Evolutionary conservation across 1,284 basidiomycete species (phyloP).

Genomic region (Puccinia sorghi): DNA sequence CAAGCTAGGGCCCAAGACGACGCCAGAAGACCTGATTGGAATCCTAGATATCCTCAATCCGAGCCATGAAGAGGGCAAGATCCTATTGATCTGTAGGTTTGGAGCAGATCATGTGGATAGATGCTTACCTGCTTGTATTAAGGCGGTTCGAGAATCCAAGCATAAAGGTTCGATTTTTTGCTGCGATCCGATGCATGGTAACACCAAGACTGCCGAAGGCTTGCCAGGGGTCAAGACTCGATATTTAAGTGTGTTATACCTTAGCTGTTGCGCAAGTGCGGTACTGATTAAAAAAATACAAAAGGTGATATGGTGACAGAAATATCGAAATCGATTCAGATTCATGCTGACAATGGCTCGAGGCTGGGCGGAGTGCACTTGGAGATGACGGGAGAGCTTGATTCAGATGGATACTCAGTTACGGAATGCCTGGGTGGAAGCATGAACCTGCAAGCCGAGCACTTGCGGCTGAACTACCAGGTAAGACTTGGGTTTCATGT

Average conservation of each 20-base stretch:
- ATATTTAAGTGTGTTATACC: conserved; percentile 65
- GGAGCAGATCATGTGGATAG: conserved; percentile 65
- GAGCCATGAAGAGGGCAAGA: conserved; percentile 73
- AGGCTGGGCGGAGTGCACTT: conserved; percentile 91
- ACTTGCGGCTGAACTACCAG: conserved; percentile 63
- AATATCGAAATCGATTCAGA: conserved; percentile 75
- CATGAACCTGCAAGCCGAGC: conserved; percentile 64
- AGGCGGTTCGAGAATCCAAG: conserved; percentile 73
- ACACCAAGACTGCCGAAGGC: conserved; percentile 59
- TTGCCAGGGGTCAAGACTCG: conserved; percentile 55
- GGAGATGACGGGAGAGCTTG: conserved; percentile 93
- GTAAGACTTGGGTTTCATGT: conserved; percentile 55
- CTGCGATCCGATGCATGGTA: conserved; percentile 97
- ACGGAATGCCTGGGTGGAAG: conserved; percentile 66
- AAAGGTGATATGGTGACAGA: conserved; percentile 81
- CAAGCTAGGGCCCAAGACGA: conserved; percentile 91
- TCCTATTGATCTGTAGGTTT: conserved; percentile 90
- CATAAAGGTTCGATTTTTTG: conserved; percentile 77
- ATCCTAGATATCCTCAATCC: conserved; percentile 85
- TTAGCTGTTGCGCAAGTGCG: background rate
- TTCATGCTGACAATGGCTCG: conserved; percentile 72
- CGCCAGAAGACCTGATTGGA: conserved; percentile 73
- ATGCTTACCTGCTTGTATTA: conserved; percentile 72
- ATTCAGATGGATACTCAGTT: conserved; percentile 88
- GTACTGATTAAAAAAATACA: conserved; percentile 26